Evolutionary conservation across 2,329 filamentous ascomycete genomes (phyloP).

Genomic region (Penicillium italicum): DNA sequence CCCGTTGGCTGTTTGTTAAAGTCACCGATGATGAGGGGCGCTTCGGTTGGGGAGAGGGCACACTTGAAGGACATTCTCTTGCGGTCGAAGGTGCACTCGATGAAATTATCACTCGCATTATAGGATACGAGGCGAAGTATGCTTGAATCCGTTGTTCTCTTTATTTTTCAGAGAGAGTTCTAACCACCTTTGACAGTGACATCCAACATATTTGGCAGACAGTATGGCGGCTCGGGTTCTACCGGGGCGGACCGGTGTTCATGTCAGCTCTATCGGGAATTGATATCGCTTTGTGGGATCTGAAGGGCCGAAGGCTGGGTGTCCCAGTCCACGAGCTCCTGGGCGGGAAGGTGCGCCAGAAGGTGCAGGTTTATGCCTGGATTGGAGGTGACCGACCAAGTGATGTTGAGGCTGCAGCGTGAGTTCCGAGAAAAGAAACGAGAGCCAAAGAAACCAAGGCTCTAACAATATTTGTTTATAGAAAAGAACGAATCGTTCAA

Average conservation of each 20-base stretch:
- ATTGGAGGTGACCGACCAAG: constrained; percentile 70
- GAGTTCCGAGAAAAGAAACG: not conserved
- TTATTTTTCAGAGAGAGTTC: not conserved
- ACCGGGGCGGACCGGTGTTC: constrained; percentile 73
- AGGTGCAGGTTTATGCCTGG: constrained; percentile 71
- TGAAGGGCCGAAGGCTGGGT: constrained; percentile 63
- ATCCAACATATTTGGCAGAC: constrained; percentile 81
- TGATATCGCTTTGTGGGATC: constrained; percentile 76
- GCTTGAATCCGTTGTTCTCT: constrained; percentile 9
- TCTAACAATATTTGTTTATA: constrained; percentile 1
- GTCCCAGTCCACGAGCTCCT: constrained; percentile 71
- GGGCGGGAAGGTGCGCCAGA: constrained; percentile 68
- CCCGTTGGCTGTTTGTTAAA: constrained; percentile 76
- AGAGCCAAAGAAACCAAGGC: not conserved
- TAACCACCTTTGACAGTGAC: constrained; percentile 49
- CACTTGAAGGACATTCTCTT: constrained; percentile 69
- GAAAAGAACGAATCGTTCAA: constrained; percentile 45
- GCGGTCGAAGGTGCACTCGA: constrained; percentile 72
- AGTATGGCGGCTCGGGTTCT: constrained; percentile 68
- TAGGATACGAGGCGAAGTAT: constrained; percentile 69
- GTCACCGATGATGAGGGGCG: constrained; percentile 65
- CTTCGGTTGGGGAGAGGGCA: constrained; percentile 71
- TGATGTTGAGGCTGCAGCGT: constrained; percentile 60
- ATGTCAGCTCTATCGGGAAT: constrained; percentile 75
- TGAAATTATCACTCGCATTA: constrained; percentile 59